Evolutionary conservation across 805 yeast species (phyloP), one percentile per base, ranked within the genome.

Genomic region (Lipomyces yamanashiensis): DNA sequence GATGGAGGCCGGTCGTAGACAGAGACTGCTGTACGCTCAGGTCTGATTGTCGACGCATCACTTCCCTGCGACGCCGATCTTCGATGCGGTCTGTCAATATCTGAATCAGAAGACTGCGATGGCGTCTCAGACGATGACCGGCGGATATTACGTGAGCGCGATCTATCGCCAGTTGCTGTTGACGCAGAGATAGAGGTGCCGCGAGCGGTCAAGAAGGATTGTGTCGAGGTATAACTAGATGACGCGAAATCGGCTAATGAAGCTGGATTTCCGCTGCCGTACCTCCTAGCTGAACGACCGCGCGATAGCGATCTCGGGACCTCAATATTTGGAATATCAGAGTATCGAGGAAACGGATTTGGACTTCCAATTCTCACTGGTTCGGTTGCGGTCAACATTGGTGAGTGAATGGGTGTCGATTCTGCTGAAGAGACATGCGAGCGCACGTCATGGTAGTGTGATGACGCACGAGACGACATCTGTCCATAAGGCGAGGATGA

Each of bases 161-260:
- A 55, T 21, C 48, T 54, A 13, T 28, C 55, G 7, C 28, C 28
- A 28, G 57, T 34, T 17, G 19, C 45, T 7, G 61, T 49, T 6
- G 63, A 58, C 13, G 54, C 64, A 7, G 62, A 44, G n/a, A 56
- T 41, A 8, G 68, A 59, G 2, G 65, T 63, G 13, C 61, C 68
- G 3, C 65, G 54, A 13, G 69, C 69, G 12, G 69, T 66, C n/a
- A 54, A 23, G 36, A 66, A 66, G 12, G 68, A 55, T 49, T 66
- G 69, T 10, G 64, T 54, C 10, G 69, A 66, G 2, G 67, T 53
- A 34, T 43, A 59, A 41, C 69, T 66, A 17, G 69, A 66, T 23
- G 69, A 65, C 12, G 69, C 68, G 45, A 66, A 66, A n/a, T 54
- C 56, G 23, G 59, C 53, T 12, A 47, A 15, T 13, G 44, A 57